These are phyloP conservation scores for Leavenworthia alabamica DNA, from an alignment of 345 rosid species.

Conservation along the genomic window DNA sequence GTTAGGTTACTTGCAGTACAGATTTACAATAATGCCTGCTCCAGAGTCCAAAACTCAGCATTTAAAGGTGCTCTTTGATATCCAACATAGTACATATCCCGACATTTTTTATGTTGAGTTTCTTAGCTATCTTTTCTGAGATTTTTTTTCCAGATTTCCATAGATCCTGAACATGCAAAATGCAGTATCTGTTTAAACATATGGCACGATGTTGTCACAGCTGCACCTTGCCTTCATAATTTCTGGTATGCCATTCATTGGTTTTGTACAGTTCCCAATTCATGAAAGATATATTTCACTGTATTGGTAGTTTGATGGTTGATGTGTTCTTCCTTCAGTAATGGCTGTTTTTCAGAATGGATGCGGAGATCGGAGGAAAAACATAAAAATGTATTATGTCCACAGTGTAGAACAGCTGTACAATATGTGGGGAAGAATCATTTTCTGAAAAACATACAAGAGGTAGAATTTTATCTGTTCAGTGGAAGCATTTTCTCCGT, in stretches of 20 bases:
- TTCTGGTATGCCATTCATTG: conserved; percentile 54
- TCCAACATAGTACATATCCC: not conserved
- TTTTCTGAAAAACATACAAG: conserved; percentile 65
- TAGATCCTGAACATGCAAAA: conserved; percentile 71
- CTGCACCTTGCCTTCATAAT: conserved; percentile 93
- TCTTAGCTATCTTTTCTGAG: conserved; percentile 1
- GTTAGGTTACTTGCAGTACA: conserved; percentile 60
- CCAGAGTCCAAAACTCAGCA: conserved; percentile 37
- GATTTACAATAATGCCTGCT: conserved; percentile 57
- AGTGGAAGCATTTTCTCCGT: conserved; percentile 7
- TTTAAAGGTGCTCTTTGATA: conserved; percentile 42
- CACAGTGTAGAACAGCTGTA: conserved; percentile 83
- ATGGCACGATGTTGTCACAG: conserved; percentile 92
- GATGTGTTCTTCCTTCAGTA: conserved; percentile 45
- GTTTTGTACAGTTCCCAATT: not conserved
- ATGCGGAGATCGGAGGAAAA: conserved; percentile 67
- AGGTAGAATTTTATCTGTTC: conserved; percentile 39
- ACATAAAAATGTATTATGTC: conserved; percentile 65
- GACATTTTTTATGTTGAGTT: not conserved
- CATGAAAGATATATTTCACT: not conserved
- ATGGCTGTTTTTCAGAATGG: conserved; percentile 98
- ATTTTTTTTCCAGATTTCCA: conserved; percentile 44
- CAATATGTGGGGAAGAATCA: conserved; percentile 82
- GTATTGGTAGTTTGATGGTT: conserved; percentile 11
- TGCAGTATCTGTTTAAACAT: conserved; percentile 89